These are phyloP conservation scores for Colletotrichum shisoi DNA, from an alignment of 2,329 filamentous ascomycete genomes.

Conservation along the genomic window DNA sequence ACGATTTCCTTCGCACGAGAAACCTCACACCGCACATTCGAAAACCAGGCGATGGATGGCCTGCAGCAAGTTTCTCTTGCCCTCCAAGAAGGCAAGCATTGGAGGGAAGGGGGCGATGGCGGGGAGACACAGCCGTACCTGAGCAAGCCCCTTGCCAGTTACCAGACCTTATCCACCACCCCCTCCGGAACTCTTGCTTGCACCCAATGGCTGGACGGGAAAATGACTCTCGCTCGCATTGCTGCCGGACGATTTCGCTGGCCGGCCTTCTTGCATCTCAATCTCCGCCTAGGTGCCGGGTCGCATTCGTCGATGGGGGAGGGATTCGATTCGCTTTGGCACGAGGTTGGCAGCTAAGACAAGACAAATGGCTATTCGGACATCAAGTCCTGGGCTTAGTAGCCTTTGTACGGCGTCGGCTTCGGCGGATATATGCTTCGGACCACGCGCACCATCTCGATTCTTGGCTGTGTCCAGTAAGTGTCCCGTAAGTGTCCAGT, in stretches of 20 bases:
- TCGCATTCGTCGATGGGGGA: constrained; percentile 21
- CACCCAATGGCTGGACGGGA: constrained; percentile 20
- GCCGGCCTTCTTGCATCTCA: constrained; percentile 1
- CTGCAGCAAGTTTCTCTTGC: constrained; percentile 38
- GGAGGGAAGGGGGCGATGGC: constrained; percentile 11
- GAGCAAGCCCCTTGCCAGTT: constrained; percentile 30
- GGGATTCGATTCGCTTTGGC: constrained; percentile 33
- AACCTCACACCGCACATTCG: constrained; percentile 39
- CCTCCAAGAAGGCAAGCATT: constrained; percentile 9
- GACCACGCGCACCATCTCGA: constrained; percentile 20
- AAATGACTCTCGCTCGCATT: constrained; percentile 20
- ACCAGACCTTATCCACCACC: no score
- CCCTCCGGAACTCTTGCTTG: constrained; percentile 1
- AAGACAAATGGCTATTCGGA: constrained; percentile 21
- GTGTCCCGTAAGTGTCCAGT: constrained; percentile 12
- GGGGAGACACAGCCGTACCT: constrained; percentile 37
- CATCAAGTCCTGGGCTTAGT: constrained; percentile 9
- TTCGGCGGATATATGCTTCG: constrained; percentile 26
- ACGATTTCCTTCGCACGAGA: constrained; percentile 34
- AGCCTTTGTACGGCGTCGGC: constrained; percentile 24
- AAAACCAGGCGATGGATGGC: constrained; percentile 21
- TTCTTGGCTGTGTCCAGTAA: constrained; percentile 3
- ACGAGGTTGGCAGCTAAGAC: constrained; percentile 36
- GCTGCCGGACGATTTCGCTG: constrained; percentile 18
- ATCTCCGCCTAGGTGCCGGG: neutral